Evolutionary conservation across 1,139 yeast species (phyloP).

Genomic region (Nakaseomyces delphensis): DNA sequence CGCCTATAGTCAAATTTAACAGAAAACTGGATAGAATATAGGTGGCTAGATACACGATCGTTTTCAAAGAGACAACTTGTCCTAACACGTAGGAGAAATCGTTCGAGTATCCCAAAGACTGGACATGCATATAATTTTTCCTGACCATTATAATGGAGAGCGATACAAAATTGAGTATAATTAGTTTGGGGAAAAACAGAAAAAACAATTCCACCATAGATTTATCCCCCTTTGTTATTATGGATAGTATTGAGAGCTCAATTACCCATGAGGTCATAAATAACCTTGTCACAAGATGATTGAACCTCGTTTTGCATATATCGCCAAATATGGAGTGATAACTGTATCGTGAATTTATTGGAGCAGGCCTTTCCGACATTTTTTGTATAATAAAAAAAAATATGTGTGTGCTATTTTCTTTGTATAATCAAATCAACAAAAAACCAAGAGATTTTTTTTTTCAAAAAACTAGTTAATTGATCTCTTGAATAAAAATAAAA

Average conservation of each 20-base stretch:
- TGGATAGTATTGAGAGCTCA: constrained; percentile 27
- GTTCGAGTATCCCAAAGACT: constrained; percentile 43
- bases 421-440: too few relatives aligned
- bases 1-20: constrained; percentile 33
- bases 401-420: too few relatives aligned
- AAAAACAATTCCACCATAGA: constrained; percentile 23
- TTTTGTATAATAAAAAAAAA: too few relatives aligned
- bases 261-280: constrained; percentile 31
- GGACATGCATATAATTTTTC: constrained; percentile 44
- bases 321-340: constrained; percentile 36
- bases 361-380: constrained; percentile 16
- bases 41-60: constrained; percentile 31
- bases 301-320: constrained; percentile 35
- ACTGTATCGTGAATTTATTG: constrained; percentile 26
- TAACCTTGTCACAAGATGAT: constrained; percentile 33
- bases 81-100: constrained; percentile 41
- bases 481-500: too few relatives aligned
- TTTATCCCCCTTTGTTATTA: constrained; percentile 16
- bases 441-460: too few relatives aligned
- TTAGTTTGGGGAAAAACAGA: constrained; percentile 29
- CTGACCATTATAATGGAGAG: constrained; percentile 42
- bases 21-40: constrained; percentile 36
- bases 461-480: too few relatives aligned
- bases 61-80: constrained; percentile 39
- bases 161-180: constrained; percentile 33